Evolutionary conservation across 345 rosid genomes (phyloP).

Genomic region (rapeseed (Brassica napus)): DNA sequence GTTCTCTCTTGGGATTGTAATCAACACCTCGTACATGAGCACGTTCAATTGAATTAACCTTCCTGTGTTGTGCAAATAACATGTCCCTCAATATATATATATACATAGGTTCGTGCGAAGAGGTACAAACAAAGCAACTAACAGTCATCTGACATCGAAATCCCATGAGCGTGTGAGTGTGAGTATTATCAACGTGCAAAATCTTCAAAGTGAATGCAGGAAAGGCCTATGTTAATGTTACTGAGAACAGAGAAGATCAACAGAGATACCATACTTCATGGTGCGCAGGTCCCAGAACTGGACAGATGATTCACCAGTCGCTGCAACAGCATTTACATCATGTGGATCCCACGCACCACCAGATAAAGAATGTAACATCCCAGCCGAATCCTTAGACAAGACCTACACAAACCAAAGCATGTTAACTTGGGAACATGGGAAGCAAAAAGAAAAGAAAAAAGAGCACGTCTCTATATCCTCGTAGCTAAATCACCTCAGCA

Average conservation of each 20-base stretch:
- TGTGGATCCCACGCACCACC: conserved; percentile 98
- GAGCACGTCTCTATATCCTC: neutral
- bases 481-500: conserved; percentile 59
- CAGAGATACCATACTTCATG: conserved; percentile 61
- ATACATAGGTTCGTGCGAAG: neutral
- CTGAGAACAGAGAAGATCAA: neutral
- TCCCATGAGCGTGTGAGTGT: neutral
- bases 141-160: neutral
- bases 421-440: neutral
- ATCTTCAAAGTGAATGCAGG: conserved; percentile 6
- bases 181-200: neutral
- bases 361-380: conserved; percentile 76
- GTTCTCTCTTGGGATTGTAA: conserved; percentile 62
- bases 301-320: conserved; percentile 85
- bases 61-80: conserved; percentile 48
- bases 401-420: conserved; percentile 46
- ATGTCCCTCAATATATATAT: neutral
- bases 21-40: conserved; percentile 65
- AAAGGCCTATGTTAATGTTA: neutral
- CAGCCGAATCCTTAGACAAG: conserved; percentile 76
- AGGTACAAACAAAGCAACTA: conserved; percentile 4
- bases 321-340: conserved; percentile 73
- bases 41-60: conserved; percentile 64
- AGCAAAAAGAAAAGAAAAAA: neutral
- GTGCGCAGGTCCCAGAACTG: conserved; percentile 90